These are phyloP conservation scores for Podila clonocystis DNA, from an alignment of 192 early-diverging fungal species.

Conservation along the genomic window DNA sequence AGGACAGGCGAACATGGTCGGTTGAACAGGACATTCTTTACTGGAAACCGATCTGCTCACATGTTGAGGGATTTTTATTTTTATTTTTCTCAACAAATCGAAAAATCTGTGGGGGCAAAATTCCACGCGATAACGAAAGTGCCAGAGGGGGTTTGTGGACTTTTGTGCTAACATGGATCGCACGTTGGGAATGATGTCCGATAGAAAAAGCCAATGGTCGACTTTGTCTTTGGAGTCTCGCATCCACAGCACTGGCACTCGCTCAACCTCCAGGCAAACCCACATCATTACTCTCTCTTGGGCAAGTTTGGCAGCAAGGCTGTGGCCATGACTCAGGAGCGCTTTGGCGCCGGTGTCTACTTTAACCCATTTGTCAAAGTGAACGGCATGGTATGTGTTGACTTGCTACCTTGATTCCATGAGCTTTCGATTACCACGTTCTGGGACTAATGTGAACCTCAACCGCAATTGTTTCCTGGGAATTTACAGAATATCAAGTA, in stretches of 20 bases:
- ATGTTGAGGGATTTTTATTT: constrained; percentile 31
- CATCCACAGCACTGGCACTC: constrained; percentile 98
- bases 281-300: constrained; percentile 90
- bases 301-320: constrained; percentile 76
- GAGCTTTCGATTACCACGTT: not conserved
- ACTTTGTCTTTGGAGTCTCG: constrained; percentile 95
- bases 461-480: not conserved
- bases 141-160: constrained; percentile 5
- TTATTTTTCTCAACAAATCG: not conserved
- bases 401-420: not conserved
- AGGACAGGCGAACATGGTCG: not conserved
- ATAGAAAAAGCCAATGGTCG: constrained; percentile 86
- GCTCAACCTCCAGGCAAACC: constrained; percentile 93
- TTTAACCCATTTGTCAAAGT: constrained; percentile 95
- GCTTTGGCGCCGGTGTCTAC: constrained; percentile 91
- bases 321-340: constrained; percentile 81
- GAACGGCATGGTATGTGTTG: constrained; percentile 75
- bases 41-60: not conserved
- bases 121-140: not conserved
- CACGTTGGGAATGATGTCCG: not conserved
- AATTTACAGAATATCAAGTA: constrained; percentile 83
- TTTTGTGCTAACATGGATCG: constrained; percentile 7
- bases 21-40: not conserved
- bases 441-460: not conserved
- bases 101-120: not conserved